Evolutionary conservation across 495 filamentous ascomycete genomes (phyloP), one percentile per base, ranked within the genome.

Genomic region (Pseudomonodictys pantanalensis): DNA sequence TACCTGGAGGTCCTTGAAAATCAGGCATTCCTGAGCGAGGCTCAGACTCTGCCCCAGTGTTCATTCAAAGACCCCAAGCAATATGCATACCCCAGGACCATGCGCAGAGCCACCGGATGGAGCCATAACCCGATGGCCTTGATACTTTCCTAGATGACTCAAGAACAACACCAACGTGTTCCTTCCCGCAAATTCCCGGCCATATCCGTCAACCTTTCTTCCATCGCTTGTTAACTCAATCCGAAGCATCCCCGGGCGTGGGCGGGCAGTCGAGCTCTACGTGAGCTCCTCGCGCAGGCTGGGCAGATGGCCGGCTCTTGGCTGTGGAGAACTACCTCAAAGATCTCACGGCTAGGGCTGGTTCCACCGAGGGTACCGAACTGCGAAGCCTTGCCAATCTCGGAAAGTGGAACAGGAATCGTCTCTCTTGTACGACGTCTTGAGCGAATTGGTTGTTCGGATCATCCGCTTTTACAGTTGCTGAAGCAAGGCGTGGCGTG

Each of bases 321-420:
- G 3, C 3, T 49, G 30, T 67, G 54, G 23, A 56, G 29, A 10
- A 67, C 64, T 15, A 63, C 64, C 46, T 67, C 59, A 32, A 67
- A 67, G 11, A 67, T 56, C 11, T 42, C 29, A 33, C 64, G 64
- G 20, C 60, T 64, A n/a, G n/a, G n/a, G 5, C 22, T 49, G 18
- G n/a, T 48, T 43, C 52, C 56, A 12, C 60, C 51, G 18, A 59
- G 45, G 5, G 51, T 49, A 15, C 55, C 58, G n/a, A 67, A 54
- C 5, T 41, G 22, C 6, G 64, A 67, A 11, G 43, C 60, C 44
- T 63, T 63, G 38, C 64, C 59, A 39, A 67, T 56, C 23, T 63
- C 54, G 10, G 43, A 39, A 1, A 67, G 20, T 2, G 60, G 54
- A 24, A 67, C 33, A 2, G 50, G 48, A 23, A 63, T 62, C 6